Percentiles rank a stretch among this genome's conserved stretches.
Evolutionary conservation across 257 asterid species (phyloP).

Genomic region (Scutellaria minor): DNA sequence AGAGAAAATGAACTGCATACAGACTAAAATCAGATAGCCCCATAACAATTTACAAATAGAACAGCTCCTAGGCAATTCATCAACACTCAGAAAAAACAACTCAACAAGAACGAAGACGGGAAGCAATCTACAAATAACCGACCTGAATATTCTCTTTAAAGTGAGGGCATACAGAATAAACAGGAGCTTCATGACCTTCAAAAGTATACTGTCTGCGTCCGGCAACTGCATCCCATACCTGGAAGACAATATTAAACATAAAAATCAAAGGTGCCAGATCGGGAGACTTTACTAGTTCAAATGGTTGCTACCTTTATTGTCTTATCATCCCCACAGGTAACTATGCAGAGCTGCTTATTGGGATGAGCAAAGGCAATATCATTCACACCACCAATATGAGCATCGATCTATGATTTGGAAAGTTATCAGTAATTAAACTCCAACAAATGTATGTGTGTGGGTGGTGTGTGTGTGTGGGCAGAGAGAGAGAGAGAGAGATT

Average conservation of each 20-base stretch:
- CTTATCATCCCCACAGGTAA: slow-evolving; percentile 95
- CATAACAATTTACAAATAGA: slow-evolving; percentile 28
- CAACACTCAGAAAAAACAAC: slow-evolving; percentile 23
- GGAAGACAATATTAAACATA: slow-evolving; percentile 29
- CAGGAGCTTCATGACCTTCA: slow-evolving; percentile 97
- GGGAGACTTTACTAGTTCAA: slow-evolving; percentile 24
- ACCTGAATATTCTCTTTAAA: slow-evolving; percentile 91
- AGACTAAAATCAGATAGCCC: slow-evolving; percentile 39
- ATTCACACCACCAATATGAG: slow-evolving; percentile 91
- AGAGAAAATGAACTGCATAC: slow-evolving; percentile 91
- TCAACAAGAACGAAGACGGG: not conserved
- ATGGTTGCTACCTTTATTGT: slow-evolving; percentile 68
- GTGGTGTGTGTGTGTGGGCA: slow-evolving; percentile 24
- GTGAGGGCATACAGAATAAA: slow-evolving; percentile 93
- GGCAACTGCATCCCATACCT: slow-evolving; percentile 94
- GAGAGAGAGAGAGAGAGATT: not conserved
- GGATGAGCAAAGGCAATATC: slow-evolving; percentile 95
- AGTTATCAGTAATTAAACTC: slow-evolving; percentile 31
- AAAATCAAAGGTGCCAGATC: slow-evolving; percentile 24
- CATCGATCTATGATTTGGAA: slow-evolving; percentile 69
- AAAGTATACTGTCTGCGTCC: slow-evolving; percentile 77
- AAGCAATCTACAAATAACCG: not conserved
- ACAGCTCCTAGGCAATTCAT: slow-evolving; percentile 20
- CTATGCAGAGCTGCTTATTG: slow-evolving; percentile 86
- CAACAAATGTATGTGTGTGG: not conserved